Evolutionary conservation across 495 filamentous ascomycete genomes (phyloP), one percentile per base, ranked within the genome.

Genomic region (Penicillium tannophilum): DNA sequence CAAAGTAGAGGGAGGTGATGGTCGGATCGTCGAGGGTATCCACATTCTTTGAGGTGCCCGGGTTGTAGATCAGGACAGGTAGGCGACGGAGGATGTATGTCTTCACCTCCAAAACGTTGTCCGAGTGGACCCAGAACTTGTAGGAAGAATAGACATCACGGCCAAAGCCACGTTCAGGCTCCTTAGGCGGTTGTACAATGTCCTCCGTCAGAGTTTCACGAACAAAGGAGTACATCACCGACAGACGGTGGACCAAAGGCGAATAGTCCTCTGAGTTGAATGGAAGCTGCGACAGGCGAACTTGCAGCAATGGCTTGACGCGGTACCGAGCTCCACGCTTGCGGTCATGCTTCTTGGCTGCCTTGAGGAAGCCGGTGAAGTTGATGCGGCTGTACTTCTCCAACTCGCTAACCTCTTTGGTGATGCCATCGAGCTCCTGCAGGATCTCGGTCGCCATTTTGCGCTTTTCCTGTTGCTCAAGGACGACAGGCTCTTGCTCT

Each of bases 181-280:
- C 74, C 46, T 74, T 74, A 8, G 70, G 63, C 61, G 72, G 64
- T 64, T 79, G 78, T 46, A 66, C 65, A 58, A 60, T 81, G 14
- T 77, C 77, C 52, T 92, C 84, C 43, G 64, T 75, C 47, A 96
- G 76, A 41, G 88, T 86, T 72, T 97, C 90, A 28, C 91, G 88
- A 55, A 94, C 87, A 70, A 96, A 96, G 52, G 88, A 92, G 73
- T 97, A 97, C 92, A 98, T 96, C 60, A 91, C 84, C 12, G 93
- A 97, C 41, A 98, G 81, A 42, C 84, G 80, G 76, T 90, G 93
- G 33, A 98, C 81, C 59, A 98, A 76, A 0, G 93, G 92, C 47
- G 91, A 88, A 70, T 97, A 97, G 62, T 90, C 91, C 72, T 98
- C 94, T 55, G 90, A 92, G 74, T 98, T 97, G 79, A 98, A 95